A percentile compares a stretch with the other conserved stretches of the same genome.
Conservation (phyloP, 2,329 filamentous ascomycete genomes). For the Exserohilum rostratum region DNA sequence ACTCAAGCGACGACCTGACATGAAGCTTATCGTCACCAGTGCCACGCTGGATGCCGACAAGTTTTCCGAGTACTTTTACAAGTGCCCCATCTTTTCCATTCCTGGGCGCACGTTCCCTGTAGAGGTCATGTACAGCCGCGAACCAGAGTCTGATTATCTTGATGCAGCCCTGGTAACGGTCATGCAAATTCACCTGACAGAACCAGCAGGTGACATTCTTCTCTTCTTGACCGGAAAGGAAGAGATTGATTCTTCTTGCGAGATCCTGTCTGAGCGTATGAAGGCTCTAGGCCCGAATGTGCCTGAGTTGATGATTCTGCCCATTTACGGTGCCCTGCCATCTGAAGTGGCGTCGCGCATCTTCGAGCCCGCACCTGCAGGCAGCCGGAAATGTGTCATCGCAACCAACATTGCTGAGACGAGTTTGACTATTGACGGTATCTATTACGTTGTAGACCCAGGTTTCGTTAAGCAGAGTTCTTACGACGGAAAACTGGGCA, state of each 20-base stretch:
- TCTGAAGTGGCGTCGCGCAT: conserved; percentile 93
- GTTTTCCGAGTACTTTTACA: conserved; percentile 94
- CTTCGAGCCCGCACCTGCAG: conserved; percentile 88
- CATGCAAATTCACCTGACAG: conserved; percentile 96
- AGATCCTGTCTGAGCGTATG: conserved; percentile 94
- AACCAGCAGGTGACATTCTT: conserved; percentile 92
- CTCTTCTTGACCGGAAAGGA: conserved; percentile 97
- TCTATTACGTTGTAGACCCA: conserved; percentile 96
- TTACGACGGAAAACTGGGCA: conserved; percentile 95
- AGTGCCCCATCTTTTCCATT: conserved; percentile 95
- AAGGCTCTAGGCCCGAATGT: conserved; percentile 90
- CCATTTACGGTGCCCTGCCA: conserved; percentile 93
- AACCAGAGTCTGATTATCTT: conserved; percentile 94
- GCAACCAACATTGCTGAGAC: conserved; percentile 99
- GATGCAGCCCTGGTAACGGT: conserved; percentile 94
- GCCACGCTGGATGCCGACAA: conserved; percentile 97
- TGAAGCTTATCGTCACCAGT: conserved; percentile 99
- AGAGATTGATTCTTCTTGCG: conserved; percentile 94
- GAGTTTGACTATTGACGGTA: conserved; percentile 95
- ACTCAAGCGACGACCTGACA: conserved; percentile 77
- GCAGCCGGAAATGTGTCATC: conserved; percentile 91
- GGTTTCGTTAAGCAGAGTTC: conserved; percentile 98
- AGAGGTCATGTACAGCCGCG: conserved; percentile 91
- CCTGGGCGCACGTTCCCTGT: conserved; percentile 95
- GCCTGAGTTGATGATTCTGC: conserved; percentile 88